phyloP scores from a whole-genome alignment of 495 filamentous ascomycete genomes.

The Penicillium canariense region DNA sequence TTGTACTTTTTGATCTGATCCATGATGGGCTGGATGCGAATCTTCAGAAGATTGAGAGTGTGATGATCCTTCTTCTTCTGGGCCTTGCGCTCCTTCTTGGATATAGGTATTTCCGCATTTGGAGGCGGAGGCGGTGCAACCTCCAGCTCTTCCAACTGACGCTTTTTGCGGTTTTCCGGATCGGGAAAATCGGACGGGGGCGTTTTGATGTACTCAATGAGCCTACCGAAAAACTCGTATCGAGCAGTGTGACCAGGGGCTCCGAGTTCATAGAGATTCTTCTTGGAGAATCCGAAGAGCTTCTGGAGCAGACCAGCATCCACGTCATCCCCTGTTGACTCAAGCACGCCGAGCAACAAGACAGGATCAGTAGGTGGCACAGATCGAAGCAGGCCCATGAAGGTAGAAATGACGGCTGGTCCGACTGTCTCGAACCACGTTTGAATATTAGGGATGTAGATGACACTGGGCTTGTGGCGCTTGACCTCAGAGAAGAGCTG shows the following conservation, averaged over 20 bases:
- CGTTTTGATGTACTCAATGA: constrained; percentile 71
- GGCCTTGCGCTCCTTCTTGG: constrained; percentile 73
- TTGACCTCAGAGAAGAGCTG: constrained; percentile 88
- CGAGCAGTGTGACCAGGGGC: constrained; percentile 66
- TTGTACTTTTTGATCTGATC: constrained; percentile 88
- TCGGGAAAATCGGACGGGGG: constrained; percentile 84
- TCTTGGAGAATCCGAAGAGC: constrained; percentile 80
- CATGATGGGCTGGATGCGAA: constrained; percentile 88
- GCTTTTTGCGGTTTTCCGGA: constrained; percentile 76
- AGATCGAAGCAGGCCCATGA: constrained; percentile 70
- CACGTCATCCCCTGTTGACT: constrained; percentile 56
- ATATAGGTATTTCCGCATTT: constrained; percentile 50
- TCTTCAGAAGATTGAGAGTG: constrained; percentile 78
- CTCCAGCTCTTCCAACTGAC: constrained; percentile 72
- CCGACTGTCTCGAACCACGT: constrained; percentile 75
- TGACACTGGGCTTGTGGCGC: constrained; percentile 91
- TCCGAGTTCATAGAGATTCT: constrained; percentile 66
- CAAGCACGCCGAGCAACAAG: constrained; percentile 77
- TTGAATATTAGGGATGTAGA: constrained; percentile 88
- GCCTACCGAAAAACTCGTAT: constrained; percentile 68
- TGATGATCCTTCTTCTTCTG: constrained; percentile 79
- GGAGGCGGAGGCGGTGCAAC: constrained; percentile 70
- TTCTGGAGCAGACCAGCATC: constrained; percentile 64
- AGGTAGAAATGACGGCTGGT: constrained; percentile 69
- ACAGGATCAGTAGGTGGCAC: constrained; percentile 86